Base-by-base conservation (phyloP, 495 filamentous ascomycete species). In the Penicillium crystallinum region DNA sequence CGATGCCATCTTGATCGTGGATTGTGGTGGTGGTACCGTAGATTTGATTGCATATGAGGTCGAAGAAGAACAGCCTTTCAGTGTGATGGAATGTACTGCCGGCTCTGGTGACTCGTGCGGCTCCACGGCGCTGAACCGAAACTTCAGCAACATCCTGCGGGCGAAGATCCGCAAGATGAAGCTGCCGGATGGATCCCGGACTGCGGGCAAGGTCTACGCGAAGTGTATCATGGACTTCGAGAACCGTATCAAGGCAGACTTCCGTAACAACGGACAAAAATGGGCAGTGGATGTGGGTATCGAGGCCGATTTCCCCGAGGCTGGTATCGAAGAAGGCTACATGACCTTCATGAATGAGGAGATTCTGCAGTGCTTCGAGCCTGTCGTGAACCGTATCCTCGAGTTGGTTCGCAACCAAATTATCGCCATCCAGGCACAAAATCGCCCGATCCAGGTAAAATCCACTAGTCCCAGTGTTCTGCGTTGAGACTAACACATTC, bases 191-290 rank as follows among this genome's bases (percentile, higher is more conserved):
- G 86, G 85, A 14, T 88, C 85, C 18, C 83, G 80, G 52, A 88
- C 84, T 21, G 86, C 86, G 17, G 85, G 86, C 27, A 86, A 84
- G 66, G 86, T 90, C 12, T 90, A 90, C 58, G 86, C 86, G 35
- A 89, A 89, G 65, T 90, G 86, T 71, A 89, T 90, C 56, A 89
- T 88, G 85, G 86, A 90, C 66, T 90, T 90, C 60, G 86, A 90
- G 70, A 89, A 90, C 67, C 75, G 86, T 39, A 88, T 90, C 71
- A 90, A 90, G 66, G 86, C 86, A 27, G 86, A 89, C 62, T 90
- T 90, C 80, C 80, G 86, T 39, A 89, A 89, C 66, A 90, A 89
- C 57, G 84, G 86, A 8, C 84, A 88, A 61, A 89, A 89, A 64
- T 90, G 86, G 86, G 86, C 86, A 9, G 86, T 90, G n/a, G 86